phyloP scores from a whole-genome alignment of 2,329 filamentous ascomycete species.

The Plectosphaerella plurivora region DNA sequence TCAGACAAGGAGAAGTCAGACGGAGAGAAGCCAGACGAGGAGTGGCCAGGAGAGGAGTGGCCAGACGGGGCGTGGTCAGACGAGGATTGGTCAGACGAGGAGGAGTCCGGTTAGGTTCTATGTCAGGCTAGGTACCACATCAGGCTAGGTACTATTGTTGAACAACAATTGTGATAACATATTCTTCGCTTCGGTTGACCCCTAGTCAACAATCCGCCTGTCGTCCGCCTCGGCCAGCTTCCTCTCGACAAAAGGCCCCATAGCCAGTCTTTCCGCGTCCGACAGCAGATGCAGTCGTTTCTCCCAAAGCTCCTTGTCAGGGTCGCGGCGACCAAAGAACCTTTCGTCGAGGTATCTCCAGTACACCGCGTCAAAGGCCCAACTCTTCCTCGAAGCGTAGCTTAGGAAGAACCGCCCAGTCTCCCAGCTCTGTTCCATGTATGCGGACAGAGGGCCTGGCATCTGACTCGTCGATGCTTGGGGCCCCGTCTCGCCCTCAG shows the following conservation, averaged over 20 bases:
- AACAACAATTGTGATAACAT: conserved; percentile 2
- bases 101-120: no score
- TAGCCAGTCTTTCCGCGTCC: conserved; percentile 12
- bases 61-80: no score
- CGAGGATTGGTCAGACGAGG: no score
- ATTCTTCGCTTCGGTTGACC: conserved; percentile 1
- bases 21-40: no score
- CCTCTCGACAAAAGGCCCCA: conserved; percentile 18
- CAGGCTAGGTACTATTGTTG: no score
- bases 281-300: conserved; percentile 16
- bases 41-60: no score
- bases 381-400: conserved; percentile 30
- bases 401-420: conserved; percentile 24
- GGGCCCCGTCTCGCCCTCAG: neutral
- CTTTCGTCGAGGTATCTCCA: conserved; percentile 29
- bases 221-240: conserved; percentile 6
- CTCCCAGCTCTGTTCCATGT: conserved; percentile 31
- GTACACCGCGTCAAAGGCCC: conserved; percentile 30
- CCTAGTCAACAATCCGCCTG: conserved; percentile 12
- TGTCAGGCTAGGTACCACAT: no score
- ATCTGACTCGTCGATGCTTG: neutral
- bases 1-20: no score
- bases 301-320: conserved; percentile 9
- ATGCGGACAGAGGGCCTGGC: neutral
- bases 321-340: conserved; percentile 23